A percentile compares a stretch with the other conserved stretches of the same genome.
These are phyloP conservation scores for Pulveroboletus sp. DNA, from an alignment of 768 basidiomycete genomes.

Conservation along the genomic window DNA sequence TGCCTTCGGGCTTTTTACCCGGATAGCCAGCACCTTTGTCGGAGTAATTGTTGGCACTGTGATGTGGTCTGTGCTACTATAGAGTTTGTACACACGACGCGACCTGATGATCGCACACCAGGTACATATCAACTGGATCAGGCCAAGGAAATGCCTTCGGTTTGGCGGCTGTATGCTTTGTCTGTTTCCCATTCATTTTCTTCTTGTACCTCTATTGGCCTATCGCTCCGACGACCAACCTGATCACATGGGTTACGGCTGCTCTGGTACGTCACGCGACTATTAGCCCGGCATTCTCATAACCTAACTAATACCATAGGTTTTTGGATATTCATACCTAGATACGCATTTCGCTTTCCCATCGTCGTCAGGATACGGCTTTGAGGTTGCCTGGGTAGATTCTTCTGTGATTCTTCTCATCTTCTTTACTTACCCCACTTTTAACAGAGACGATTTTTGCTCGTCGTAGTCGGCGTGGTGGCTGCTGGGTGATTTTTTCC, in stretches of 20 bases:
- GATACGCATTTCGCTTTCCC: conserved; percentile 46
- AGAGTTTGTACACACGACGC: background rate
- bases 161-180: conserved; percentile 59
- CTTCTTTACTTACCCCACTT: background rate
- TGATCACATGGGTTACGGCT: conserved; percentile 62
- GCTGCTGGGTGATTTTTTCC: conserved; percentile 61
- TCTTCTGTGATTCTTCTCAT: background rate
- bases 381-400: conserved; percentile 66
- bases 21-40: conserved; percentile 59
- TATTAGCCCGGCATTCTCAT: background rate
- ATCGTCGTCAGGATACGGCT: conserved; percentile 54
- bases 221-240: conserved; percentile 63
- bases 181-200: conserved; percentile 70
- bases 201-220: conserved; percentile 72
- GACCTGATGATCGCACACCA: conserved; percentile 18
- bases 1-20: conserved; percentile 55
- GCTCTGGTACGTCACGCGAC: conserved; percentile 44
- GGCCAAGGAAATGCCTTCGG: conserved; percentile 63
- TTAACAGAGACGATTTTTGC: conserved; percentile 55
- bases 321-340: conserved; percentile 72
- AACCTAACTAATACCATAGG: conserved; percentile 32
- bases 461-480: conserved; percentile 66
- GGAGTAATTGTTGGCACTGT: conserved; percentile 59
- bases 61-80: conserved; percentile 51
- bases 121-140: conserved; percentile 67